These are phyloP conservation scores for Fusarium mundagurra DNA, from an alignment of 2,329 filamentous ascomycete species.

Conservation along the genomic window DNA sequence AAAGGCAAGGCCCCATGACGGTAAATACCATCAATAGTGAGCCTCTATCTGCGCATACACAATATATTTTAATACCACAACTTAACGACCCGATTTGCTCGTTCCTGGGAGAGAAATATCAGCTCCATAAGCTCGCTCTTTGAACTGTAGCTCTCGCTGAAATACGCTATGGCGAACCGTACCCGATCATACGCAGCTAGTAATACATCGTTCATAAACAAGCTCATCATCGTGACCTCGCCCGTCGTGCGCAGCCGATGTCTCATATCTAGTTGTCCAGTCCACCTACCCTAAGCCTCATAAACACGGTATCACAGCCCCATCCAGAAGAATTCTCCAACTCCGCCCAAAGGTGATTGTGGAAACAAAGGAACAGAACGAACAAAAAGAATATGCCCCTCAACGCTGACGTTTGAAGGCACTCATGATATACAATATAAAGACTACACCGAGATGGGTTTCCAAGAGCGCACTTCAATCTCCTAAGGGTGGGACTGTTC, in stretches of 20 bases:
- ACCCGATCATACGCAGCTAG: conserved; percentile 27
- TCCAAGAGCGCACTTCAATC: background rate
- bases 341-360: conserved; percentile 26
- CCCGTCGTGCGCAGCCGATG: conserved; percentile 8
- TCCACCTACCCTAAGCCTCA: conserved; percentile 25
- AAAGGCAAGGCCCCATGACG: conserved; percentile 47
- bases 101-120: conserved; percentile 23
- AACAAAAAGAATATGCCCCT: conserved; percentile 19
- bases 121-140: conserved; percentile 26
- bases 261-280: conserved; percentile 9
- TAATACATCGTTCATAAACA: conserved; percentile 31
- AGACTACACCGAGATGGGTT: conserved; percentile 7
- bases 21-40: conserved; percentile 3
- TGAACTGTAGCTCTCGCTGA: conserved; percentile 35
- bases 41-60: background rate
- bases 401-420: conserved; percentile 24
- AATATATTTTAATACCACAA: conserved; percentile 29
- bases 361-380: conserved; percentile 24
- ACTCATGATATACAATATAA: conserved; percentile 39
- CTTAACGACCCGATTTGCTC: background rate
- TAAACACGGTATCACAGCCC: conserved; percentile 30
- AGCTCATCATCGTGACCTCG: background rate
- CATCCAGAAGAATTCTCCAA: conserved; percentile 29
- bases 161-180: conserved; percentile 29
- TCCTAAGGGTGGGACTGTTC: conserved; percentile 43